Evolutionary conservation across 108 stramenopile genomes (phyloP).

Genomic region (Cyclotella kingstonii): DNA sequence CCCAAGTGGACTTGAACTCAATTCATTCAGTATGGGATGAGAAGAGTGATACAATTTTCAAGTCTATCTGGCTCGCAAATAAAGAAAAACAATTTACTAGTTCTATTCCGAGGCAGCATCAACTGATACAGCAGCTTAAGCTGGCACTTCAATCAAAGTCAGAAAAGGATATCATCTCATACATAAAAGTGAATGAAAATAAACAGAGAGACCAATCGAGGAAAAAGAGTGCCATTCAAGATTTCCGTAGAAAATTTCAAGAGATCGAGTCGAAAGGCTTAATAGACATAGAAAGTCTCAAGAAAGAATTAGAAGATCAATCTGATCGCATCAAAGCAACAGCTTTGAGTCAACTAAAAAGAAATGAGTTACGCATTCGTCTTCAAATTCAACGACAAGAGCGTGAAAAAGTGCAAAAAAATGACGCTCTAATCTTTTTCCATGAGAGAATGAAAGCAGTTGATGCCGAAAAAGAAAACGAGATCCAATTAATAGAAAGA

Average conservation of each 20-base stretch:
- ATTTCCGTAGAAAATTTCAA: not conserved
- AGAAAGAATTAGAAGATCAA: not conserved
- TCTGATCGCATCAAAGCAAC: not conserved
- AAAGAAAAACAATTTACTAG: not conserved
- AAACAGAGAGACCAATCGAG: not conserved
- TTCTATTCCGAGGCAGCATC: not conserved
- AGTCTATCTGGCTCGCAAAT: not conserved
- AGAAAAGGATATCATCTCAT: not conserved
- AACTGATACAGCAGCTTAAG: slow-evolving; percentile 2
- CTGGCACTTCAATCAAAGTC: slow-evolving; percentile 6
- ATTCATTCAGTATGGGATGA: slow-evolving; percentile 8
- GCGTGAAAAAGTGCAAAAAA: slow-evolving; percentile 1
- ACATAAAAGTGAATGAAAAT: not conserved
- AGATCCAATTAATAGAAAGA: slow-evolving; percentile 3
- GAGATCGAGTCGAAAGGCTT: slow-evolving; percentile 4
- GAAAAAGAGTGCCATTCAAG: not conserved
- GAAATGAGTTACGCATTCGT: slow-evolving; percentile 2
- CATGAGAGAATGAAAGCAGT: slow-evolving; percentile 2
- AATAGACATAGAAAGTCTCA: slow-evolving; percentile 5
- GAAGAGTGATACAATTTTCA: slow-evolving; percentile 8
- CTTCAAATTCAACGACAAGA: not conserved
- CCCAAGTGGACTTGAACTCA: no score
- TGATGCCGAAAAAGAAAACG: not conserved
- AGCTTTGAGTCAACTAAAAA: not conserved
- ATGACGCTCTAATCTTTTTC: not conserved